A percentile compares a stretch with the other conserved stretches of the same genome.
phyloP scores from a whole-genome alignment of 768 basidiomycete genomes.

The Podaxis sp. region DNA sequence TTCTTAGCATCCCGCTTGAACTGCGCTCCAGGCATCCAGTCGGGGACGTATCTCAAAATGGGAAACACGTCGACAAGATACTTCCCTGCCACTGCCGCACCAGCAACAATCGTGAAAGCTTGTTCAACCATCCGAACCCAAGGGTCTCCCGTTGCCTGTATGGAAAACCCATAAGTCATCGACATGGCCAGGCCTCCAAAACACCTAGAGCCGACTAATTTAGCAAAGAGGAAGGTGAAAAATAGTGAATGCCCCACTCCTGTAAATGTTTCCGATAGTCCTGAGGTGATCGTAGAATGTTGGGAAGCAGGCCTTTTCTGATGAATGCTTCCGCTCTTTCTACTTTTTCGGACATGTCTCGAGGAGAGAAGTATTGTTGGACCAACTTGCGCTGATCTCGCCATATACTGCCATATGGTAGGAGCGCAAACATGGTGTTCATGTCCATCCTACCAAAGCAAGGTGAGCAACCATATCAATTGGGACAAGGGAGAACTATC shows the following conservation, averaged over 20 bases:
- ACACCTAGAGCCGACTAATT: not conserved
- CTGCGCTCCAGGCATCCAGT: constrained; percentile 7
- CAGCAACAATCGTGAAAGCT: not conserved
- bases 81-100: not conserved
- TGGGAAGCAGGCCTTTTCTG: not conserved
- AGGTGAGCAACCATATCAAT: not conserved
- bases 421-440: not conserved
- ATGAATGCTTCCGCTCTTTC: not conserved
- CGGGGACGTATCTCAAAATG: not conserved
- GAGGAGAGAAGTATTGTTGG: not conserved
- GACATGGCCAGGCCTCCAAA: not conserved
- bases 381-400: constrained; percentile 12
- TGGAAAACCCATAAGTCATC: not conserved
- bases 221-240: not conserved
- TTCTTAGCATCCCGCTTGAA: constrained; percentile 11
- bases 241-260: not conserved
- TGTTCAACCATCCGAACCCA: not conserved
- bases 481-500: not conserved
- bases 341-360: not conserved
- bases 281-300: not conserved
- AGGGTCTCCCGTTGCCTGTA: not conserved
- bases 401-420: constrained; percentile 6
- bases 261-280: not conserved
- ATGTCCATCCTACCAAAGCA: not conserved
- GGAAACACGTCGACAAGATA: constrained; percentile 13